phyloP scores from a whole-genome alignment of 169 alveolate genomes.

The Plasmodium knowlesi region DNA sequence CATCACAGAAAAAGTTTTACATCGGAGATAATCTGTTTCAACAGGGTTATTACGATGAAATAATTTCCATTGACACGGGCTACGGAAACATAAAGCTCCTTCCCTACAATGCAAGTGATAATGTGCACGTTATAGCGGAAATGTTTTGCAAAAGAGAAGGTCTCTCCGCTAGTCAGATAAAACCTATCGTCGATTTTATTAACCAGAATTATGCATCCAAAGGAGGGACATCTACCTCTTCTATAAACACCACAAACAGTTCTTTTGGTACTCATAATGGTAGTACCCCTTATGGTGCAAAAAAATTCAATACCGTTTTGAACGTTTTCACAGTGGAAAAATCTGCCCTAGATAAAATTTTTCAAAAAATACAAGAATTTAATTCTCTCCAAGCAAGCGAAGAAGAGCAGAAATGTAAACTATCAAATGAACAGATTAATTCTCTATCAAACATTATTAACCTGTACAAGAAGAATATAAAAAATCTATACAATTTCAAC shows the following conservation, averaged over 20 bases:
- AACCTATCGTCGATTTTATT: slow-evolving; percentile 69
- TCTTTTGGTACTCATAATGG: background rate
- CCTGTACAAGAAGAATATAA: slow-evolving; percentile 21
- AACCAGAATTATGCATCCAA: slow-evolving; percentile 22
- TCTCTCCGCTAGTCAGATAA: slow-evolving; percentile 40
- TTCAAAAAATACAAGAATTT: slow-evolving; percentile 65
- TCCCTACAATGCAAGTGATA: slow-evolving; percentile 59
- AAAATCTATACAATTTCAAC: slow-evolving; percentile 27
- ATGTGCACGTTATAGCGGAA: slow-evolving; percentile 60
- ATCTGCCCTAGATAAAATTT: slow-evolving; percentile 63
- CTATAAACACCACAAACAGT: background rate
- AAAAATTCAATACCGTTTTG: slow-evolving; percentile 30
- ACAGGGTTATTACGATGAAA: slow-evolving; percentile 69
- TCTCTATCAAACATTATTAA: slow-evolving; percentile 32
- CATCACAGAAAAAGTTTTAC: slow-evolving; percentile 47
- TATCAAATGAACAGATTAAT: slow-evolving; percentile 25
- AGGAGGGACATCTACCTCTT: background rate
- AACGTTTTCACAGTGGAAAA: slow-evolving; percentile 44
- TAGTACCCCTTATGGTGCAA: background rate
- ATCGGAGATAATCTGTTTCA: slow-evolving; percentile 48
- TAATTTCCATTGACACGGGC: slow-evolving; percentile 42
- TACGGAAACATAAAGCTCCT: slow-evolving; percentile 25
- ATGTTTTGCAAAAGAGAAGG: slow-evolving; percentile 67
- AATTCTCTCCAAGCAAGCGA: background rate
- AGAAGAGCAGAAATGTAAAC: slow-evolving; percentile 8